These are phyloP conservation scores for Pluteus cervinus DNA, from an alignment of 768 basidiomycete genomes.

Conservation along the genomic window DNA sequence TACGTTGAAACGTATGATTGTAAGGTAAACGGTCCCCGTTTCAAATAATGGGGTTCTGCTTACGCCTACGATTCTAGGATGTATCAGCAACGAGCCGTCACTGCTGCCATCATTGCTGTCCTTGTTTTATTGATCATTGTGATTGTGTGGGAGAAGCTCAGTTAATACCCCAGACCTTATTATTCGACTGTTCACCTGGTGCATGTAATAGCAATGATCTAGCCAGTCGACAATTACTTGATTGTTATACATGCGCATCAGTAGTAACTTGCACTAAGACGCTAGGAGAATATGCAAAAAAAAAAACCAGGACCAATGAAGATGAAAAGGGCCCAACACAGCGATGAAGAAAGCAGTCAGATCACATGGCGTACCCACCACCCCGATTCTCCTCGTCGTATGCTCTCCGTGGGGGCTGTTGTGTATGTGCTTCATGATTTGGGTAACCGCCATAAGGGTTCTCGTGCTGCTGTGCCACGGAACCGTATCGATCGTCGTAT, in stretches of 20 bases:
- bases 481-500: slow-evolving; percentile 22
- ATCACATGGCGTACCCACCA: no score
- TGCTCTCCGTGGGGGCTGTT: slow-evolving; percentile 18
- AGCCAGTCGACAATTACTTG: no score
- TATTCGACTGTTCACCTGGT: slow-evolving; percentile 2
- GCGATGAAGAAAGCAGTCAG: no score
- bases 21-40: slow-evolving; percentile 54
- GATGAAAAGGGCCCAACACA: no score
- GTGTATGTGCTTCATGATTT: no score
- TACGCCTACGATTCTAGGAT: slow-evolving; percentile 54
- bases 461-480: slow-evolving; percentile 4
- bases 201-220: no score
- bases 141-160: slow-evolving; percentile 75
- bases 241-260: no score
- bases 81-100: slow-evolving; percentile 93
- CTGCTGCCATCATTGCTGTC: slow-evolving; percentile 78
- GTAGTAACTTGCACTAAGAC: no score
- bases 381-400: slow-evolving; percentile 27
- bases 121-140: slow-evolving; percentile 79
- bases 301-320: no score
- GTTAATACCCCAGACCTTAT: slow-evolving; percentile 18
- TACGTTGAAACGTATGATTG: slow-evolving; percentile 93
- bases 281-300: no score
- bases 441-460: slow-evolving; percentile 16
- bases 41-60: neutral